Base-by-base conservation (phyloP, 305 asterid species). In the Rubia occidens region DNA sequence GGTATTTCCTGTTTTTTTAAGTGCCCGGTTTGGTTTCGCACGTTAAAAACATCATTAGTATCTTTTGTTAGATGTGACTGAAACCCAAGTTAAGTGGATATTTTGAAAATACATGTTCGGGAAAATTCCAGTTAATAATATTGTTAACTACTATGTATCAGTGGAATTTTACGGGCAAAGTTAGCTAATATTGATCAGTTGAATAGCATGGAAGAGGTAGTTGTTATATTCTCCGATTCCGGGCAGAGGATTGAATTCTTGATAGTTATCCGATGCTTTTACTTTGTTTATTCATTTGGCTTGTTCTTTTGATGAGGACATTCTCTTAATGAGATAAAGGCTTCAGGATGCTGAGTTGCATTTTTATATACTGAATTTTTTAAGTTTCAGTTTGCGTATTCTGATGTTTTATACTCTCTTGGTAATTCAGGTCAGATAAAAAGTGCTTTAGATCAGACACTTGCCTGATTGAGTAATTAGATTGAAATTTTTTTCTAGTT, bases 1-100 rank as follows among this genome's bases (percentile, higher is more conserved):
- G 95, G 97, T 91, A 82, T 42, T 53, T 43, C 66, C 66, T 17
- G 32, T 54, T 43, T 60, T 35, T 32, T 59, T 42, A 42, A 42
- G 8, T 42, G 45, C 45, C 0, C 1, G 11, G 45, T 42, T 6
- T 42, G 45, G 45, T 42, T 42, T 6, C 8, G 45, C 45, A 5
- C 11, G 9, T 9, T 42, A 42, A 5, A 42, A 42, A 42, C 45
- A 42, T 14, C 54, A 47, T 14, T 13, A 14, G 18, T 14, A 15
- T 32, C 54, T 14, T 47, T 13, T 47, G 54, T 47, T 47, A 47
- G 15, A n/a, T n/a, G 17, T 14, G 54, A 14, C 54, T 47, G 54
- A 47, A 47, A 14, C 54, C 17, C 18, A 14, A 14, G 54, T 13
- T 4, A 47, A 47, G 54, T 3, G 17, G 54, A 47, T 47, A 47